Evolutionary conservation across 441 rosid genomes (phyloP), one percentile per base, ranked within the genome.

Genomic region (Pelargonium myrrhifolium): DNA sequence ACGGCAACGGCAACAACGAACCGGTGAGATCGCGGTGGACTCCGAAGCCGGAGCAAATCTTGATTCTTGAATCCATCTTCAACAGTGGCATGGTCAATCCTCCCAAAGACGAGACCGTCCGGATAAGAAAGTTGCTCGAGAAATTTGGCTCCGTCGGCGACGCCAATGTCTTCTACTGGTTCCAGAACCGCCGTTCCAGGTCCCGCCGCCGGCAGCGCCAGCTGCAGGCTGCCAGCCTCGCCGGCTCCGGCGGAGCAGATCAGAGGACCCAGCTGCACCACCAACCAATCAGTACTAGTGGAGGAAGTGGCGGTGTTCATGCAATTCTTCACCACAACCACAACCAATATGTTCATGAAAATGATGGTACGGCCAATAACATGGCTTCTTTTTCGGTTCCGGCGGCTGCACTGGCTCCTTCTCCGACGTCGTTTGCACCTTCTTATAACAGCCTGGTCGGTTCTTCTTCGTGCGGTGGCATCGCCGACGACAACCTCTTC

Each of bases 61-160:
- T 90, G 79, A 93, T 93, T 66, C 96, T 93, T 10, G 99, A 93
- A 78, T 89, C 99, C 76, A 90, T 93, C 85, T 93, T 90, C 82
- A 90, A 93, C 73, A 89, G 99, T 69, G 99, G 99, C 21, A 90
- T 91, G 96, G 97, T 93, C 6, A 93, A 93, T 72, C 99, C 99
- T 24, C 95, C 97, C 4, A 93, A 93, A 76, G 94, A 89, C 37
- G 99, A 93, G 74, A 93, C 97, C 2, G 96, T 90, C 47, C 81
- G 92, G 74, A 93, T 93, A 55, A 76, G 98, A 63, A 90, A 87
- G 78, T 76, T 87, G 58, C 97, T 93, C 20, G 97, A 93, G 77
- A 89, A 90, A 71, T 93, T 89, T 64, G 98, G 98, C 4, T 68
- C 92, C 5, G 97, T 93, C 43, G 97, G 95, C 0, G 99, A 93